phyloP scores from a whole-genome alignment of 139 green algal species.

The Edaphochlamys debaryana region DNA sequence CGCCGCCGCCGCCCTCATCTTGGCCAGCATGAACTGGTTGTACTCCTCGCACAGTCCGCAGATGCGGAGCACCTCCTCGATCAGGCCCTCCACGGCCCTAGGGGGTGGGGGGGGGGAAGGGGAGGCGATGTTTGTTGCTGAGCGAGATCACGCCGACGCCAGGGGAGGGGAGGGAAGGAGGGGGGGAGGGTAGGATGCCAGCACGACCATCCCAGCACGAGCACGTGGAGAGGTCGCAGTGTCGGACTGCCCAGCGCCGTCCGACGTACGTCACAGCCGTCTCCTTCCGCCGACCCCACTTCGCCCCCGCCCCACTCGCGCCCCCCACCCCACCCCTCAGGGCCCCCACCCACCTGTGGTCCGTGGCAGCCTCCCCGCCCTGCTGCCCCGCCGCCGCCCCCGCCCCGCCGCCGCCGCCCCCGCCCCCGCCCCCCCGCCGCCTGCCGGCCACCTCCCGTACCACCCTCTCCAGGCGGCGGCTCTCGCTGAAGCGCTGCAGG shows the following conservation, averaged over 20 bases:
- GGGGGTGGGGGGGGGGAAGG: neutral
- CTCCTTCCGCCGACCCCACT: no score
- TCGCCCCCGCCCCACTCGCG: no score
- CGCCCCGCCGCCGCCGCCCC: neutral
- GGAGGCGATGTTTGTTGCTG: neutral
- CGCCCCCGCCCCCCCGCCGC: conserved; percentile 3
- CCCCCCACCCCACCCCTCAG: no score
- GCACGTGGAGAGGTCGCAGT: no score
- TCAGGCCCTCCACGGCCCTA: conserved; percentile 68
- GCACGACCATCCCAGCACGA: no score
- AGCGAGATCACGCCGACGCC: no score
- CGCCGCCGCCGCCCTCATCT: conserved; percentile 65
- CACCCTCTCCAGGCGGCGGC: conserved; percentile 69
- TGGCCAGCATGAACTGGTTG: conserved; percentile 83
- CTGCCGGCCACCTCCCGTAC: conserved; percentile 53
- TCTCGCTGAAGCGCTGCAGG: conserved; percentile 82
- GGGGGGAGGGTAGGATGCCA: neutral
- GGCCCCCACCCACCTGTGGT: conserved; percentile 58
- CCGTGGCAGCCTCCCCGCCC: neutral
- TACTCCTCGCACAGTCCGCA: conserved; percentile 91
- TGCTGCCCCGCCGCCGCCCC: neutral
- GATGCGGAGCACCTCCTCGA: conserved; percentile 87
- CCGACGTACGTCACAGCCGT: no score
- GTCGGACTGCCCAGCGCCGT: no score
- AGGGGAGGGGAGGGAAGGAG: neutral